Conservation (phyloP, 305 asterid species). For the Rubia occidens region DNA sequence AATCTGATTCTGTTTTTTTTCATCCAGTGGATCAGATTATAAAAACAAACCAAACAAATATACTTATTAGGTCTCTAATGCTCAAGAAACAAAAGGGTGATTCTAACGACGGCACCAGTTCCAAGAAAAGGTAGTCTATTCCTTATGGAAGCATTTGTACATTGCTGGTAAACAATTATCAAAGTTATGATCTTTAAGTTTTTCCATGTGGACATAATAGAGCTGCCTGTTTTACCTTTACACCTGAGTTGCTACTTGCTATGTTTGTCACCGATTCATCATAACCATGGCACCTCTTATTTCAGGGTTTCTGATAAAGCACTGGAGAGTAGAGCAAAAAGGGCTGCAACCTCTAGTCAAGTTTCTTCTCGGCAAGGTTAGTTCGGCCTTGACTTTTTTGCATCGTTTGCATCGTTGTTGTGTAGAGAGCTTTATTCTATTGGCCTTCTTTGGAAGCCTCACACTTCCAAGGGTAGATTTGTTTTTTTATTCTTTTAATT, state of each 20-base stretch:
- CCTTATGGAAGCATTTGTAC: conserved; percentile 13
- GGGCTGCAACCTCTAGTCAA: conserved; percentile 39
- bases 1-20: conserved; percentile 9
- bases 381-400: conserved; percentile 10
- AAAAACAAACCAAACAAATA: conserved; percentile 71
- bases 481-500: too few relatives aligned
- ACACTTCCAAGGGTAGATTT: too few relatives aligned
- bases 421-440: neutral
- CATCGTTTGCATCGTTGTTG: neutral
- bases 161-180: neutral
- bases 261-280: conserved; percentile 6
- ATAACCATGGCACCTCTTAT: conserved; percentile 19
- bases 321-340: conserved; percentile 57
- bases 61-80: conserved; percentile 74
- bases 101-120: conserved; percentile 41
- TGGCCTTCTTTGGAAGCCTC: neutral
- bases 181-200: neutral
- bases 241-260: neutral
- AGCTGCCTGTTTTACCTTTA: neutral
- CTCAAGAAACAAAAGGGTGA: conserved; percentile 63
- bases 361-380: conserved; percentile 49
- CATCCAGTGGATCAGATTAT: conserved; percentile 59
- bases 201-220: conserved; percentile 2
- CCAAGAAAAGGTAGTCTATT: conserved; percentile 57
- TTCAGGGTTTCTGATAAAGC: conserved; percentile 63